Evolutionary conservation across 352 stramenopile genomes (phyloP), one percentile per base, ranked within the genome.

Genomic region (Phytophthora colocasiae): DNA sequence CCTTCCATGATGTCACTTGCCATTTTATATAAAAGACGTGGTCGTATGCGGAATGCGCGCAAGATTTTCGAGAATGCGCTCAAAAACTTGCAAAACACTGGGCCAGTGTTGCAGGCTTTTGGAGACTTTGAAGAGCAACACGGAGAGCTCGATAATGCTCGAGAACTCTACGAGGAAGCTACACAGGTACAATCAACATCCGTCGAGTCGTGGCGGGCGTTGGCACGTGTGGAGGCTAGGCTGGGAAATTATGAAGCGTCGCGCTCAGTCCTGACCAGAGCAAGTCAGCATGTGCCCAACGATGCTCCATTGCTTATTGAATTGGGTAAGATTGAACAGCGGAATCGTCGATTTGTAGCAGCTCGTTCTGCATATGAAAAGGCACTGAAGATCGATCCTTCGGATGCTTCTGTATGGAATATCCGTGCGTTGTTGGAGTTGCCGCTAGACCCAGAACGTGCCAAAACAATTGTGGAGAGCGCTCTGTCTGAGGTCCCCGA

Each of bases 291-390:
- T 55, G 78, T 91, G 12, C 78, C 72, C 9, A 87, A 84, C 24
- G 82, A 93, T 54, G 79, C 73, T 41, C 80, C 85, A 49, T 55
- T 96, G 63, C 73, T 95, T 2, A 68, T 94, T 27, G 80, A 91
- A n/a, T 51, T 92, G 8, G 86, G 72, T 58, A 95, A 96, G 71
- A 90, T 95, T 43, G 88, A 96, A 51, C 83, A 93, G 58, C 77
- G 78, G 15, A 78, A 90, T 43, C 73, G 77, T n/a, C 85, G 88
- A 40, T 82, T 83, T 19, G 69, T 71, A 19, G 73, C 72, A 17
- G 88, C 88, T 15, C 86, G 88, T 1, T 53, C 68, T 1, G 85
- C 86, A 34, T 88, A 83, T 27, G 83, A 93, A 65, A 86, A 89
- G 43, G 88, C 85, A n/a, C 73, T 96, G 4, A 80, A 86, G 58